phyloP scores from a whole-genome alignment of 768 basidiomycete genomes.

The Strobilomyces dryophilus region DNA sequence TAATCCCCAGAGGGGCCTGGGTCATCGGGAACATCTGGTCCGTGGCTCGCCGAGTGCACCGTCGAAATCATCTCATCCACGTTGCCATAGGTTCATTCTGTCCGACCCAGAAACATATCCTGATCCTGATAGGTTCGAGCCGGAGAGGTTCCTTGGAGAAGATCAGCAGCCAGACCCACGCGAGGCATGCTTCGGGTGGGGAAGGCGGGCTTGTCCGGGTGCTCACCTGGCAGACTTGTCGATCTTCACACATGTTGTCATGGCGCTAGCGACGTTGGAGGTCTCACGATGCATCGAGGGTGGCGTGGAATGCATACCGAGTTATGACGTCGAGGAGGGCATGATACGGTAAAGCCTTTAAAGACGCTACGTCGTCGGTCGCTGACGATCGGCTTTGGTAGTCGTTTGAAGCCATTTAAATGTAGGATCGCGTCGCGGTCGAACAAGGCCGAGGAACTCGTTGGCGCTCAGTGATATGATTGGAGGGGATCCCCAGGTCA shows the following conservation, averaged over 20 bases:
- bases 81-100: conserved; percentile 1
- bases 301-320: neutral
- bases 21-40: conserved; percentile 12
- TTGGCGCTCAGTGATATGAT: no score
- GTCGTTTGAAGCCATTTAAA: neutral
- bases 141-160: conserved; percentile 8
- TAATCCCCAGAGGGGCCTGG: conserved; percentile 20
- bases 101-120: conserved; percentile 2
- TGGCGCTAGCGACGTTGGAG: conserved; percentile 8
- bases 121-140: neutral
- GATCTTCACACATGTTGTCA: conserved; percentile 6
- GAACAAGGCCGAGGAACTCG: no score
- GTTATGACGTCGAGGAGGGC: neutral
- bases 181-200: conserved; percentile 13
- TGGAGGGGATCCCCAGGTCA: no score
- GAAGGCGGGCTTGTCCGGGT: conserved; percentile 9
- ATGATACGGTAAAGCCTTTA: neutral
- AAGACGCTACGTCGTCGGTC: neutral
- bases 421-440: neutral
- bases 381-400: neutral
- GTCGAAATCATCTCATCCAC: no score
- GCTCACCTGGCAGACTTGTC: conserved; percentile 1
- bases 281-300: conserved; percentile 3
- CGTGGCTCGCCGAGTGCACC: neutral
- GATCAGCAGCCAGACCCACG: conserved; percentile 5